Percentiles rank a stretch among this genome's conserved stretches.
Conservation (phyloP, 2,329 filamentous ascomycete species). For the Colletotrichum tabaci region DNA sequence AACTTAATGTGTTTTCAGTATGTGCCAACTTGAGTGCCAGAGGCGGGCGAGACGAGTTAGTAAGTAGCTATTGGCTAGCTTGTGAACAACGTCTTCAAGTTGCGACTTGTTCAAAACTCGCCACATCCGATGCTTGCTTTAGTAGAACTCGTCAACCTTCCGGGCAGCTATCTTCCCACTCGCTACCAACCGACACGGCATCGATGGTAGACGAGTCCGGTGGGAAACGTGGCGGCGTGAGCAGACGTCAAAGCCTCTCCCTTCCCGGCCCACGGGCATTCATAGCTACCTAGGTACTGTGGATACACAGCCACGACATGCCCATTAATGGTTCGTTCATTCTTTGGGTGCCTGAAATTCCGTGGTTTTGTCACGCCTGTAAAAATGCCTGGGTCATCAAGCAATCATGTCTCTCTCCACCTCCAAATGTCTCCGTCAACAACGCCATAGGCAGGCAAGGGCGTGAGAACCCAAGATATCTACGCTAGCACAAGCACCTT, state of each 20-base stretch:
- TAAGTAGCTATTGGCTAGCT: not conserved
- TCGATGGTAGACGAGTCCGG: slow-evolving; percentile 1
- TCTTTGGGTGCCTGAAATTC: not conserved
- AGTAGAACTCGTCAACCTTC: not conserved
- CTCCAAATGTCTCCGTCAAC: not conserved
- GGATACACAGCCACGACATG: not conserved
- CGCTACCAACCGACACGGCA: not conserved
- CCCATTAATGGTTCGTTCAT: not conserved
- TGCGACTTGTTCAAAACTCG: not conserved
- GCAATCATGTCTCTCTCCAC: not conserved
- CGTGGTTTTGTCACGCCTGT: not conserved
- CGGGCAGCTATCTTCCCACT: not conserved
- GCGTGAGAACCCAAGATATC: not conserved
- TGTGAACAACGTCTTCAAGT: not conserved
- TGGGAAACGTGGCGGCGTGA: not conserved
- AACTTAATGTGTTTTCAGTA: too few relatives aligned
- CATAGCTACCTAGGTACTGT: not conserved
- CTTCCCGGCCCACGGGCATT: not conserved
- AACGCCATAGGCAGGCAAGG: not conserved
- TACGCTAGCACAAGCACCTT: slow-evolving; percentile 2
- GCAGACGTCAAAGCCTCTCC: slow-evolving; percentile 1
- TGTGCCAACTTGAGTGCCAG: too few relatives aligned
- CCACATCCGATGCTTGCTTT: not conserved
- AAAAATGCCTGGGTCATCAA: too few relatives aligned
- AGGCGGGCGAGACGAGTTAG: too few relatives aligned